Evolutionary conservation across 78 protist species (phyloP), one percentile per base, ranked within the genome.

Genomic region (Dictyostelium citrinum): DNA sequence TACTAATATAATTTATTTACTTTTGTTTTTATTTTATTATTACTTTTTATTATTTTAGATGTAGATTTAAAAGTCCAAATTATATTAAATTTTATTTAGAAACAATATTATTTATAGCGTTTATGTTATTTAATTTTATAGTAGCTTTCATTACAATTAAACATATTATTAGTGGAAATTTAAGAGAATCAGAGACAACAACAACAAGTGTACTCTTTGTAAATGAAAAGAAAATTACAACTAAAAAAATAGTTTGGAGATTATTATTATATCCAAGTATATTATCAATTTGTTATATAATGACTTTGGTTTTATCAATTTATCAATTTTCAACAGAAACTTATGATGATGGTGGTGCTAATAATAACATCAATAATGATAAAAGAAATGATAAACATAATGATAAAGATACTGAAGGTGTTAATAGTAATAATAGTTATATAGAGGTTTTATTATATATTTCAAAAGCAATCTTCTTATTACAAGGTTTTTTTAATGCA

Each of bases 401-500:
- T 2, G 43, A 39, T 43, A 43, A 43, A 43, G 10, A 43, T 43
- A 43, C 51, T 9, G 14, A 6, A 43, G 9, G 16, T 16, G 22
- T 7, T 20, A 49, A 16, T 49, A 55, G 22, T 20, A 20, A 55
- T 55, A 55, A 55, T 20, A 55, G 11, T 35, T 31, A 60, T 51
- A 20, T 81, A 11, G 71, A 58, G 8, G 2, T 64, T 20, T 58
- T 81, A 27, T 61, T 35, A 14, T 75, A 17, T 22, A 29, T 35
- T 33, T 79, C 93, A 7, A 49, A 43, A 24, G 85, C 72, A 17
- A 37, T 88, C 2, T 88, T 79, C 20, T 7, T 78, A 12, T 24
- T 88, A 29, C 93, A 88, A 46, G 93, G 93, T 17, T 88, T 88
- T 49, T 77, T 78, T 22, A 79, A 88, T 58, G 84, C 72, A 8